Evolutionary conservation across 2,329 filamentous ascomycete species (phyloP).

Genomic region (Fonsecaea erecta): DNA sequence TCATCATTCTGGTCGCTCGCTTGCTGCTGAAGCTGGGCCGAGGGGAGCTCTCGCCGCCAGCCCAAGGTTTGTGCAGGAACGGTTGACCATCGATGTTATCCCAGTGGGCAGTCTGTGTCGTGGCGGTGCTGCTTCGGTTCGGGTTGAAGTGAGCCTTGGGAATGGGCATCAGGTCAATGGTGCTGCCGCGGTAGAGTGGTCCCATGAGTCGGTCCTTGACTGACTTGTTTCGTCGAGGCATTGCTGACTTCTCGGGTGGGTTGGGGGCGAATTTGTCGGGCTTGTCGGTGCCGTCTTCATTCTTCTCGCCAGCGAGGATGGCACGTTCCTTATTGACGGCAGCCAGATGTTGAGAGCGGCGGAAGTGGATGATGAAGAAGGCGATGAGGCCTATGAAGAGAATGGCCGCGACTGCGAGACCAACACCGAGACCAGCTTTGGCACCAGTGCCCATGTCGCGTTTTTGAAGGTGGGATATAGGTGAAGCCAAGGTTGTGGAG

Average conservation of each 20-base stretch:
- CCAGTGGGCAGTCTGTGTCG: slow-evolving; percentile 17
- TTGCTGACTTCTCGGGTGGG: slow-evolving; percentile 19
- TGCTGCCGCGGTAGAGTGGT: slow-evolving; percentile 37
- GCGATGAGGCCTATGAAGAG: slow-evolving; percentile 28
- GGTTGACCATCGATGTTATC: slow-evolving; percentile 26
- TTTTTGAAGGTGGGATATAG: slow-evolving; percentile 31
- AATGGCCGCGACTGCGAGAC: slow-evolving; percentile 35
- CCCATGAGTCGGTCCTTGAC: slow-evolving; percentile 39
- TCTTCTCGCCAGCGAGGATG: slow-evolving; percentile 38
- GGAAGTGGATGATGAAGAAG: slow-evolving; percentile 37
- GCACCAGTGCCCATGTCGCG: slow-evolving; percentile 34
- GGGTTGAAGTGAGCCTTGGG: slow-evolving; percentile 25
- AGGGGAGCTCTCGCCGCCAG: slow-evolving; percentile 32
- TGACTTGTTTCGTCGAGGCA: slow-evolving; percentile 37
- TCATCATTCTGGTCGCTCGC: slow-evolving; percentile 39
- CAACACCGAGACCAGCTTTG: slow-evolving; percentile 37
- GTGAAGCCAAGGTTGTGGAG: slow-evolving; percentile 23
- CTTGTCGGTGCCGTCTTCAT: slow-evolving; percentile 36
- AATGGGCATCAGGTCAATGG: slow-evolving; percentile 35
- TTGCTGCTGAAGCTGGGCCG: slow-evolving; percentile 38
- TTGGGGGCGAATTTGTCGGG: slow-evolving; percentile 32
- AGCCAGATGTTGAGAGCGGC: slow-evolving; percentile 32
- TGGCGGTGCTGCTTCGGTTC: slow-evolving; percentile 34
- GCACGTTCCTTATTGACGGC: slow-evolving; percentile 35
- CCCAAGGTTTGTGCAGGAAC: slow-evolving; percentile 36